Evolutionary conservation across 441 rosid genomes (phyloP).

Genomic region (Erodium trifolium): DNA sequence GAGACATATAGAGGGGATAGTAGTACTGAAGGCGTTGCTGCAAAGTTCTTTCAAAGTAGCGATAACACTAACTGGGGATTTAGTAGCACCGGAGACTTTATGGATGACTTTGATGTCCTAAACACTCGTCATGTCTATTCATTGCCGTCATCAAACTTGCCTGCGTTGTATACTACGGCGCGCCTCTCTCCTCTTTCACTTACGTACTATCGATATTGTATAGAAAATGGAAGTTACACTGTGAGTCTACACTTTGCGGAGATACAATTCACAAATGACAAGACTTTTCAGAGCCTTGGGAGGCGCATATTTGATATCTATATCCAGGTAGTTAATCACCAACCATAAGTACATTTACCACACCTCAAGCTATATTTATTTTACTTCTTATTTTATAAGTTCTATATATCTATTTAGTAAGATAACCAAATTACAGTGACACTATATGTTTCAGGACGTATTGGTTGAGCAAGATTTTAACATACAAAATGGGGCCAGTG

Average conservation of each 20-base stretch:
- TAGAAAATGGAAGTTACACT: conserved; percentile 40
- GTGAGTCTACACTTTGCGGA: conserved; percentile 61
- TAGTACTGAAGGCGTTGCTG: conserved; percentile 14
- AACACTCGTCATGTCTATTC: conserved; percentile 14
- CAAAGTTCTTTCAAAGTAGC: conserved; percentile 14
- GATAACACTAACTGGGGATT: conserved; percentile 34
- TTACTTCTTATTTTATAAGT: too few species aligned
- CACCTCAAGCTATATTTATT: conserved; percentile 10
- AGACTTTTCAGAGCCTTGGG: conserved; percentile 32
- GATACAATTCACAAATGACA: conserved; percentile 29
- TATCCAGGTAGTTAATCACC: conserved; percentile 37
- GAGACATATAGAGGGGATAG: conserved; percentile 30
- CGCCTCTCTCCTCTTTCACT: conserved; percentile 49
- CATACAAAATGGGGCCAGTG: conserved; percentile 32
- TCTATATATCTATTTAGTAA: too few species aligned
- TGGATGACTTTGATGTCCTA: conserved; percentile 26
- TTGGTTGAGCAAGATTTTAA: conserved; percentile 31
- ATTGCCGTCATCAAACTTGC: conserved; percentile 21
- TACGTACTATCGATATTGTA: conserved; percentile 47
- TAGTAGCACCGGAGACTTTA: conserved; percentile 47
- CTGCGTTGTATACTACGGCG: conserved; percentile 35
- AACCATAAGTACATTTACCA: not conserved
- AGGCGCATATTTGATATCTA: conserved; percentile 51
- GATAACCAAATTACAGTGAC: not conserved
- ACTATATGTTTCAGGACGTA: conserved; percentile 25